Evolutionary conservation across 805 yeast genomes (phyloP), one percentile per base, ranked within the genome.

Genomic region (Metschnikowia continentalis): DNA sequence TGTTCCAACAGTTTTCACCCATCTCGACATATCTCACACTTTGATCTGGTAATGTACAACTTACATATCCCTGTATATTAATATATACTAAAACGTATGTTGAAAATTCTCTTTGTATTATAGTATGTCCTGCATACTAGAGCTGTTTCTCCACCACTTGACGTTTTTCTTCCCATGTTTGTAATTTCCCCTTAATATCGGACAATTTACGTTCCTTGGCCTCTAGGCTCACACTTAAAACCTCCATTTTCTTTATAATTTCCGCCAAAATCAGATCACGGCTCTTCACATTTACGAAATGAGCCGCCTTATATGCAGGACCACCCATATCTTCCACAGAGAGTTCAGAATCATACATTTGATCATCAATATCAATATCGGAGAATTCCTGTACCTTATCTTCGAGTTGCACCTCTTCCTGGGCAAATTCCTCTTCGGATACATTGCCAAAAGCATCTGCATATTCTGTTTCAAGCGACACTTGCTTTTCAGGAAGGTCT

Each of bases 391-490:
- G 46, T 37, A 42, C 36, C 15, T 19, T 20, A 44, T 44, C 49
- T 23, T 54, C 51, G 15, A 26, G 43, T 2, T 20, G 22, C 17
- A 8, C 30, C 4, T 19, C 39, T 5, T 39, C 35, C 6, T 5
- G 40, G 3, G 14, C 47, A 6, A 30, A 14, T 11, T 53, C 53
- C 3, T 47, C 56, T n/a, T 50, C 56, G 45, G 48, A 46, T 4
- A 55, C 53, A 17, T 54, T 55, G 14, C 58, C 58, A 32, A 20
- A 55, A 4, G 38, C 37, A 22, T 55, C 58, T 3, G 57, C 58
- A 35, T 55, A 55, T 43, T 55, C 58, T 5, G 32, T 35, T 6
- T 51, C 53, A 3, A 48, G 47, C 11, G 46, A 5, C 17, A 52
- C 26, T 5, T 37, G 35, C 8, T 32, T 51, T 14, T 32, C 15